Evolutionary conservation across 495 filamentous ascomycete species (phyloP).

Genomic region (Penicillium steckii): DNA sequence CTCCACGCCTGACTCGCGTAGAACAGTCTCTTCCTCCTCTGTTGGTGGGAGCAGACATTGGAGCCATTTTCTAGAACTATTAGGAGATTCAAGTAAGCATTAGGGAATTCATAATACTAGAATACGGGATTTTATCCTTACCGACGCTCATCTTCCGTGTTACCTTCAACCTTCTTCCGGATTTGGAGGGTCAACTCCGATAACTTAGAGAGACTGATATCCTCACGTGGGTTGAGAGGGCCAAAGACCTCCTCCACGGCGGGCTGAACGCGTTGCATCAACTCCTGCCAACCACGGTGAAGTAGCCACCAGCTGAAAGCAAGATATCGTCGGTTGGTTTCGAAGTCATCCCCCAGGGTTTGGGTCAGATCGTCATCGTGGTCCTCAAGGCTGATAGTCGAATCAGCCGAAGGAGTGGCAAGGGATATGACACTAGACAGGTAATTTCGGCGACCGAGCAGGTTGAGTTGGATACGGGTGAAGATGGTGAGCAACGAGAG

Average conservation of each 20-base stretch:
- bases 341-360: conserved; percentile 85
- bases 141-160: conserved; percentile 62
- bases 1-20: conserved; percentile 78
- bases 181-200: conserved; percentile 75
- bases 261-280: conserved; percentile 73
- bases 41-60: conserved; percentile 76
- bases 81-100: conserved; percentile 3
- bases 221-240: conserved; percentile 79
- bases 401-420: conserved; percentile 60
- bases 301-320: conserved; percentile 98
- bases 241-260: conserved; percentile 88
- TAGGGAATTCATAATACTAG: not conserved
- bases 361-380: conserved; percentile 79
- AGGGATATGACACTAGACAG: conserved; percentile 90
- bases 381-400: conserved; percentile 83
- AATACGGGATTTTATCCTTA: conserved; percentile 30
- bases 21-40: conserved; percentile 75
- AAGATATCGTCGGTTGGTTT: conserved; percentile 89
- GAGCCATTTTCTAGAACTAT: conserved; percentile 66
- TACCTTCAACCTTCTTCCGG: conserved; percentile 79
- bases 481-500: conserved; percentile 85
- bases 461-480: conserved; percentile 94
- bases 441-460: conserved; percentile 92
- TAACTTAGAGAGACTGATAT: conserved; percentile 74
- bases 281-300: conserved; percentile 80